phyloP scores from a whole-genome alignment of 2,329 filamentous ascomycete species.

The Tolypocladium tundrense region DNA sequence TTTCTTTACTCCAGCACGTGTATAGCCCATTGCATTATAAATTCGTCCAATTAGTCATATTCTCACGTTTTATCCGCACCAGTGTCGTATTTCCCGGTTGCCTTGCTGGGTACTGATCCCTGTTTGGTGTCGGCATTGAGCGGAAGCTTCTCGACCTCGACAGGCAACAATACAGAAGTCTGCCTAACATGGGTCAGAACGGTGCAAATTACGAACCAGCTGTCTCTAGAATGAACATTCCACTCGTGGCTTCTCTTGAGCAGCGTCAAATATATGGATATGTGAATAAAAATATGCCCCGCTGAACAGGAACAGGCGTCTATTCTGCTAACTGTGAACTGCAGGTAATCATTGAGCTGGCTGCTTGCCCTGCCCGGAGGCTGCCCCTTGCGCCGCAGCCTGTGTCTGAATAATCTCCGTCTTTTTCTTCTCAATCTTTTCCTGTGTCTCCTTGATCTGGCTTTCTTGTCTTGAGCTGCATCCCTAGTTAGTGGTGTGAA shows the following conservation, averaged over 20 bases:
- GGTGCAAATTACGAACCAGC: neutral
- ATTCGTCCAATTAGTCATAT: no score
- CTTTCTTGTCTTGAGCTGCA: conserved; percentile 31
- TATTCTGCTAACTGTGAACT: neutral
- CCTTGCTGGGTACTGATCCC: no score
- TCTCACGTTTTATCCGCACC: no score
- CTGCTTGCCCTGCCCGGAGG: conserved; percentile 20
- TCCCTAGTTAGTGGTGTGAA: conserved; percentile 6
- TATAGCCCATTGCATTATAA: no score
- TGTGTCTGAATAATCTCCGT: conserved; percentile 49
- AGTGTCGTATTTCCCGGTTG: no score
- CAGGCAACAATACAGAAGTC: neutral
- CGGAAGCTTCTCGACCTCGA: neutral
- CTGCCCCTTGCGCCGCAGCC: conserved; percentile 34
- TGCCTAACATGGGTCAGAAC: neutral
- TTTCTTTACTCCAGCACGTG: no score
- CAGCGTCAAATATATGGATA: neutral
- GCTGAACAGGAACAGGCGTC: neutral
- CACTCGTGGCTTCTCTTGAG: neutral
- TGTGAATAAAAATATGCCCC: neutral
- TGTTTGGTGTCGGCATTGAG: neutral
- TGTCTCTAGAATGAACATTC: neutral
- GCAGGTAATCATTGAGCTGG: conserved; percentile 6
- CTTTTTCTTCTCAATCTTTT: conserved; percentile 49
- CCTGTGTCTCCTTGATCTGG: conserved; percentile 45